Base-by-base conservation (phyloP, 1,284 basidiomycete species). In the Prillingera fragicola region DNA sequence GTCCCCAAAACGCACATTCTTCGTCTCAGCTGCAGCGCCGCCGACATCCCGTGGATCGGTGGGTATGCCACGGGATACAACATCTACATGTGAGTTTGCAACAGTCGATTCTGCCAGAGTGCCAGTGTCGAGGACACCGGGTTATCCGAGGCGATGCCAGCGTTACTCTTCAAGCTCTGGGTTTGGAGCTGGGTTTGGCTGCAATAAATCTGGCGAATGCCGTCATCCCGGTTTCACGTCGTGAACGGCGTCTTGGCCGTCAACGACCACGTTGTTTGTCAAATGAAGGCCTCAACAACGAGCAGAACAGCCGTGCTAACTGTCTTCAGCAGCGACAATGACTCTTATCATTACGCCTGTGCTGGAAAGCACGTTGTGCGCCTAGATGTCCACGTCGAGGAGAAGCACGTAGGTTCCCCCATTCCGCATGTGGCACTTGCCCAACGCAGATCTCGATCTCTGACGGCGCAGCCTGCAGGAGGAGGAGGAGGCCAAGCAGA, bases 281-380 rank as follows among this genome's bases (percentile, higher is more conserved):
- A n/a, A n/a, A n/a, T n/a, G n/a, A n/a, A n/a, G n/a, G n/a, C n/a
- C 10, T n/a, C 15, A 28, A 28, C 27, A 28, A 28, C 10, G 15
- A n/a, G n/a, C n/a, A n/a, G n/a, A n/a, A n/a, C n/a, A n/a, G n/a
- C n/a, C n/a, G n/a, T n/a, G 14, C 33, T 43, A 14, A 29, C 19
- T 5, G n/a, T n/a, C n/a, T 21, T 15, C 41, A 67, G 67, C 19
- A 48, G 57, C 18, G 67, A 69, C 33, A 65, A 63, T 41, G 64
- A 66, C 44, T 66, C 65, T 24, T 69, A 56, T 48, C 52, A 61
- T 43, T 67, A 69, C 44, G 67, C 63, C 10, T 66, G 64, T 40
- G 64, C 63, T 1, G 60, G 60, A 12, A 67, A 67, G 52, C 57
- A 60, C 27, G 59, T 69, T 12, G 63, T 61, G 12, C 51, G 56